Base-by-base conservation (phyloP, 2,329 filamentous ascomycete species). In the Erysiphe pulchra region DNA sequence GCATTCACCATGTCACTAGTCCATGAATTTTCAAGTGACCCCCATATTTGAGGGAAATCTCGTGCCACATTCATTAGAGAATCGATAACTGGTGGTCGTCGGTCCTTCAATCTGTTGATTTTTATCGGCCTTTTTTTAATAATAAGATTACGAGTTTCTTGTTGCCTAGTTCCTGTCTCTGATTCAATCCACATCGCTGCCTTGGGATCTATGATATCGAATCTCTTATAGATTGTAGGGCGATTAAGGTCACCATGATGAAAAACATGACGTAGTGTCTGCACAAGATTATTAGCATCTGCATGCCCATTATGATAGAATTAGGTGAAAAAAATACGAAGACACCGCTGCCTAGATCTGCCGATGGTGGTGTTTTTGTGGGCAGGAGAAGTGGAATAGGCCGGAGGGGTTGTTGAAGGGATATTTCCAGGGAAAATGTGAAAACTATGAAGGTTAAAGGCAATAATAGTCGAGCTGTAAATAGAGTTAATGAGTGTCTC, bases 211-310 rank as follows among this genome's bases (percentile, higher is more conserved):
- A 58, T 50, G 31, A 94, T 65, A 59, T 95, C 84, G 49, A 79
- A 68, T 53, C 74, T 77, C 48, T 78, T 71, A 60, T 94, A 83
- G 14, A 94, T 71, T 5, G 69, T 62, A 2, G 86, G 86, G 53
- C 92, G 73, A 53, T 71, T 65, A 60, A 87, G 72, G 37, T 83
- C 80, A 48, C 87, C 87, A 63, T 93, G 86, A 59, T 94, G 86
- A 62, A 83, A 90, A 56, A 95, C 77, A 62, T 98, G 87, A 55
- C 84, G 77, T 47, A 98, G 71, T 7, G 70, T 75, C 64, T 70
- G 59, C 42, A 38, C 37, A 33, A 47, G 31, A 43, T 30, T 20
- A 46, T 70, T 64, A 55, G 77, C 80, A 28, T 28, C 24, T 28
- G 7, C 52, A 59, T 62, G 62, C 69, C 73, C 47, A 14, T 12